These are phyloP conservation scores for Suillus brevipes DNA, from an alignment of 768 basidiomycete genomes.

Conservation along the genomic window DNA sequence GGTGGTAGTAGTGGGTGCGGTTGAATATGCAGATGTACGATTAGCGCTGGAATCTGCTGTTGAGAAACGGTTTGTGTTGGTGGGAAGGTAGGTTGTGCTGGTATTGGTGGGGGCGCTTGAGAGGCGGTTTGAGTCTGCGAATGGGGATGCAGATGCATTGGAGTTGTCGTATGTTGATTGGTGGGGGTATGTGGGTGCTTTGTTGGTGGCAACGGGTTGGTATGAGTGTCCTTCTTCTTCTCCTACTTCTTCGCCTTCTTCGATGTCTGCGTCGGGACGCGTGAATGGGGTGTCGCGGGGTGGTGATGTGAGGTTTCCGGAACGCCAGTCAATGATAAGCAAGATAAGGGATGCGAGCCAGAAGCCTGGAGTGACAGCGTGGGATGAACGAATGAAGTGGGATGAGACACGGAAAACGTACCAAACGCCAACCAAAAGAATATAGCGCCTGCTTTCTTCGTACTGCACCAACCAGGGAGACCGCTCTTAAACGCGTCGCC, in stretches of 20 bases:
- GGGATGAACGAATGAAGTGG: conserved; percentile 6
- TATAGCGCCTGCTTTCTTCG: conserved; percentile 87
- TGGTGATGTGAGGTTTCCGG: conserved; percentile 48
- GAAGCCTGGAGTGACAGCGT: conserved; percentile 46
- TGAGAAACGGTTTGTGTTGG: conserved; percentile 26
- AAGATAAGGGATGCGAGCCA: conserved; percentile 73
- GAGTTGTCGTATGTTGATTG: conserved; percentile 27
- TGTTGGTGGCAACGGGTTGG: conserved; percentile 40
- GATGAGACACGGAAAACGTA: conserved; percentile 37
- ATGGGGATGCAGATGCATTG: conserved; percentile 36
- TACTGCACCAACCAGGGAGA: conserved; percentile 82
- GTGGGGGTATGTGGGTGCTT: conserved; percentile 23
- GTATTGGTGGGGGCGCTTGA: conserved; percentile 21
- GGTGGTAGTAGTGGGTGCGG: conserved; percentile 33
- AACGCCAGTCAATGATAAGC: conserved; percentile 75
- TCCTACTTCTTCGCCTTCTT: conserved; percentile 48
- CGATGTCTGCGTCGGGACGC: conserved; percentile 54
- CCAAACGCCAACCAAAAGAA: conserved; percentile 89
- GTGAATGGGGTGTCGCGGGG: conserved; percentile 78
- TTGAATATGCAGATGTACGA: conserved; percentile 23
- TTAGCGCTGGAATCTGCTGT: conserved; percentile 14
- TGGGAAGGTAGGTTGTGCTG: not conserved
- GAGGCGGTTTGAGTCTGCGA: conserved; percentile 51
- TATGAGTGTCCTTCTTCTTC: conserved; percentile 53
- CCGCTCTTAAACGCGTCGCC: conserved; percentile 67